Evolutionary conservation across 1,139 yeast genomes (phyloP).

Genomic region (Magnusiomyces sp.): DNA sequence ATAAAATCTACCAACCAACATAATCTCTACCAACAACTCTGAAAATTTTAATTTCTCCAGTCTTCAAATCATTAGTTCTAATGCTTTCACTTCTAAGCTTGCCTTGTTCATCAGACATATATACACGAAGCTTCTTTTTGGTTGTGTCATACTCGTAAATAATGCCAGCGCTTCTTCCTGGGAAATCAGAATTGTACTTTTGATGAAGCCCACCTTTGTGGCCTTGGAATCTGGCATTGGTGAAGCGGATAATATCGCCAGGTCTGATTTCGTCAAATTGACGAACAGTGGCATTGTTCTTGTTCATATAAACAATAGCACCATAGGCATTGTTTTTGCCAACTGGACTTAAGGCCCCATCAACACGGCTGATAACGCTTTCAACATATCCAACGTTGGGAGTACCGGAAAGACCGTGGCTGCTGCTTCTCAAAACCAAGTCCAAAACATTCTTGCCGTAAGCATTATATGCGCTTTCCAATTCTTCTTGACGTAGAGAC

Average conservation of each 20-base stretch:
- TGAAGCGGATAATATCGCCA: constrained; percentile 76
- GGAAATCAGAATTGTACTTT: constrained; percentile 35
- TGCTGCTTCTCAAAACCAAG: constrained; percentile 22
- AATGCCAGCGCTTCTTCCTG: constrained; percentile 41
- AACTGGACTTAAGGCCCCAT: constrained; percentile 47
- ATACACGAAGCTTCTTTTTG: constrained; percentile 68
- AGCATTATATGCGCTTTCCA: constrained; percentile 43
- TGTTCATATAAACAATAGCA: constrained; percentile 55
- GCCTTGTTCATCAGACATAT: constrained; percentile 35
- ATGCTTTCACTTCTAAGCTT: constrained; percentile 54
- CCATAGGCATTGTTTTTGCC: constrained; percentile 62
- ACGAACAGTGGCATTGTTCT: constrained; percentile 49
- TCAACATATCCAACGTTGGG: not conserved
- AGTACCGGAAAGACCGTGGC: constrained; percentile 16
- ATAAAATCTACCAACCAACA: constrained; percentile 63
- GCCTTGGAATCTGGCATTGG: constrained; percentile 64
- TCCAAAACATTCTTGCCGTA: constrained; percentile 29
- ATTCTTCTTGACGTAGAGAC: constrained; percentile 37
- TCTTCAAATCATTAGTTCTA: constrained; percentile 60
- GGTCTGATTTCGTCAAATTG: constrained; percentile 59
- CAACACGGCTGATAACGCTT: constrained; percentile 22
- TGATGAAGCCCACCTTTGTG: constrained; percentile 50
- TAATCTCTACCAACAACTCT: constrained; percentile 58
- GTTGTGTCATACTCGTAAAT: constrained; percentile 66
- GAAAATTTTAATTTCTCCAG: constrained; percentile 73